A percentile compares a stretch with the other conserved stretches of the same genome.
phyloP scores from a whole-genome alignment of 345 rosid genomes.

The Hibiscus trionum region DNA sequence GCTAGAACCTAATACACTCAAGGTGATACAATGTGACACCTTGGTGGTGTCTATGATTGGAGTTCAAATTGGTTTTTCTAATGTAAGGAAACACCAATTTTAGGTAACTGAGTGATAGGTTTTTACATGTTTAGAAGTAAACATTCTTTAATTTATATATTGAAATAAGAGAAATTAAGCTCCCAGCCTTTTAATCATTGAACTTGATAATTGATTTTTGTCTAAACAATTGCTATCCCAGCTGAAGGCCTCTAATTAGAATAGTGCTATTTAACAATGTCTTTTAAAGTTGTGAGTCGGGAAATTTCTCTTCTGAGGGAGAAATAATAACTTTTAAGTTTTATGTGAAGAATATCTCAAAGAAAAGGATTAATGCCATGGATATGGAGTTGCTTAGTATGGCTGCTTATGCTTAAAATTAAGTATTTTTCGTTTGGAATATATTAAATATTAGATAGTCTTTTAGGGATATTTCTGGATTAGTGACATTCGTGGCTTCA shows the following conservation, averaged over 20 bases:
- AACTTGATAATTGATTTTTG: neutral
- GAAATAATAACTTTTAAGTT: neutral
- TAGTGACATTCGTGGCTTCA: neutral
- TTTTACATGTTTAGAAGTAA: neutral
- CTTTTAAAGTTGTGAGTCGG: neutral
- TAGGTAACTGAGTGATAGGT: neutral
- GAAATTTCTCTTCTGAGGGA: neutral
- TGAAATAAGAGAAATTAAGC: neutral
- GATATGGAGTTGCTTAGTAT: neutral
- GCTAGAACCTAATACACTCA: neutral
- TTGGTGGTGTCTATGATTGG: neutral
- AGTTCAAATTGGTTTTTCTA: neutral
- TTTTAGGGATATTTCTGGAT: neutral
- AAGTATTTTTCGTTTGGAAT: neutral
- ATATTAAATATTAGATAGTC: neutral
- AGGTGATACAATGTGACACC: neutral
- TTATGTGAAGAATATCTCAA: conserved; percentile 2
- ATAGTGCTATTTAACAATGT: neutral
- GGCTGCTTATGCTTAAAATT: neutral
- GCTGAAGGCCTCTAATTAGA: neutral
- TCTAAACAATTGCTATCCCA: neutral
- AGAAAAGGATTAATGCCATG: neutral
- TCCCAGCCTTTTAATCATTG: neutral
- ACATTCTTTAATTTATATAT: neutral
- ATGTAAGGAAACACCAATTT: neutral